phyloP scores from a whole-genome alignment of 2,329 filamentous ascomycete genomes.

The Biscogniauxia mediterranea region DNA sequence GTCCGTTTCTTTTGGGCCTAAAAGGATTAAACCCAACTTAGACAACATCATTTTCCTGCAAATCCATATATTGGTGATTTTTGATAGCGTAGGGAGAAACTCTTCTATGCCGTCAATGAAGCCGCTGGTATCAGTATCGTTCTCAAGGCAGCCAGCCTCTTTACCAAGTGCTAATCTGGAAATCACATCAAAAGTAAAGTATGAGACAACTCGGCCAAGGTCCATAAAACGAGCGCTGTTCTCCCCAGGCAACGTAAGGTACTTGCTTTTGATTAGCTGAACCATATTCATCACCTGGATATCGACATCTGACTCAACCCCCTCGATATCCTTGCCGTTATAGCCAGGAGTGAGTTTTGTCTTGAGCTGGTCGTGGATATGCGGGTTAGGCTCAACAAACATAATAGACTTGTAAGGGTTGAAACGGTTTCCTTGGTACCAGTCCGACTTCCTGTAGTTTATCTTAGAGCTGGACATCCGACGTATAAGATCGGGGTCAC shows the following conservation, averaged over 20 bases:
- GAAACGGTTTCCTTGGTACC: constrained; percentile 17
- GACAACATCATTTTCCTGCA: constrained; percentile 21
- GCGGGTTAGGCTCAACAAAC: constrained; percentile 14
- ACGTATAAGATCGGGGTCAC: constrained; percentile 22
- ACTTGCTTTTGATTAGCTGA: constrained; percentile 18
- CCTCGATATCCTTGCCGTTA: constrained; percentile 21
- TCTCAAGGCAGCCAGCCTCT: constrained; percentile 24
- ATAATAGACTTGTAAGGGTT: constrained; percentile 17
- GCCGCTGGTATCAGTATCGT: constrained; percentile 21
- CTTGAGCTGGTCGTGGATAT: constrained; percentile 22
- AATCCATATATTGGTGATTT: constrained; percentile 22
- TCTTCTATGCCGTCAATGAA: constrained; percentile 16
- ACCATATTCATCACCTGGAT: constrained; percentile 12
- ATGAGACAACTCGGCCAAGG: constrained; percentile 8
- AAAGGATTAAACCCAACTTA: constrained; percentile 12
- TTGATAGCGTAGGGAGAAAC: constrained; percentile 10
- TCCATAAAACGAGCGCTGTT: constrained; percentile 9
- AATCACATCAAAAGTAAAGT: constrained; percentile 28
- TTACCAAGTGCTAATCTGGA: constrained; percentile 26
- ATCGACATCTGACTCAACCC: constrained; percentile 19
- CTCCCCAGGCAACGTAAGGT: constrained; percentile 6
- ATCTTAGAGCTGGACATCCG: constrained; percentile 17
- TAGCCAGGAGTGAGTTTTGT: constrained; percentile 19
- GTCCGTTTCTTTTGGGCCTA: constrained; percentile 26
- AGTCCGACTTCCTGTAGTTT: constrained; percentile 17